Percentiles rank a stretch among this genome's conserved stretches.
These are phyloP conservation scores for Metarhizium guizhouense DNA, from an alignment of 2,329 filamentous ascomycete genomes.

Conservation along the genomic window DNA sequence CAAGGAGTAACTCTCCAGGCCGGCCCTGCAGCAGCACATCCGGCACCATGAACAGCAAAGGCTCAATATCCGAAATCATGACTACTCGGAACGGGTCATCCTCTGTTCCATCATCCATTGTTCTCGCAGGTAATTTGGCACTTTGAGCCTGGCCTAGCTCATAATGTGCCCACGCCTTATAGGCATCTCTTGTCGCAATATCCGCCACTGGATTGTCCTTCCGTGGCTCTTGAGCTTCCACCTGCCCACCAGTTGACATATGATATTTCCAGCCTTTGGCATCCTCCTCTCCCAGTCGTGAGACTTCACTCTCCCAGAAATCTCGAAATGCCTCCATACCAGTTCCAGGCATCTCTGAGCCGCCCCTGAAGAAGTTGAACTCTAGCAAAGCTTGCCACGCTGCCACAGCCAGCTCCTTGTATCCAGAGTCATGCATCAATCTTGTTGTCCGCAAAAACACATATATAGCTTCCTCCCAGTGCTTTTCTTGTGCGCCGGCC, in stretches of 20 bases:
- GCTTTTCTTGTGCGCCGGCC: conserved; percentile 1
- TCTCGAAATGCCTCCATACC: conserved; percentile 44
- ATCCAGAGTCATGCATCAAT: conserved; percentile 70
- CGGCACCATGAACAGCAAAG: conserved; percentile 49
- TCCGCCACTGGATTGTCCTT: conserved; percentile 6
- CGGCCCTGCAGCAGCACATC: conserved; percentile 16
- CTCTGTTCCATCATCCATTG: conserved; percentile 63
- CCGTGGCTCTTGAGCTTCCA: conserved; percentile 31
- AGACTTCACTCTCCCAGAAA: conserved; percentile 82
- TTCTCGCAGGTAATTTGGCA: conserved; percentile 58
- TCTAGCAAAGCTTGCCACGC: conserved; percentile 81
- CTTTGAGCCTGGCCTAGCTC: conserved; percentile 43
- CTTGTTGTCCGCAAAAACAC: conserved; percentile 66
- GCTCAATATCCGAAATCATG: conserved; percentile 66
- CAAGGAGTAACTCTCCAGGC: conserved; percentile 43
- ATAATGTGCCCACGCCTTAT: conserved; percentile 40
- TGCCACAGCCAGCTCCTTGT: conserved; percentile 64
- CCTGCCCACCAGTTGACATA: conserved; percentile 23
- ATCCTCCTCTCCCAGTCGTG: conserved; percentile 65
- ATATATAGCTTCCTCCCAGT: conserved; percentile 42
- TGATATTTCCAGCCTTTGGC: conserved; percentile 64
- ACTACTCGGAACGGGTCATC: conserved; percentile 79
- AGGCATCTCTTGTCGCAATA: conserved; percentile 31
- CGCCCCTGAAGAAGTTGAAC: conserved; percentile 48
- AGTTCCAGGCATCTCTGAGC: conserved; percentile 16